A percentile compares a stretch with the other conserved stretches of the same genome.
These are phyloP conservation scores for Dioszegia hungarica DNA, from an alignment of 768 basidiomycete species.

Conservation along the genomic window DNA sequence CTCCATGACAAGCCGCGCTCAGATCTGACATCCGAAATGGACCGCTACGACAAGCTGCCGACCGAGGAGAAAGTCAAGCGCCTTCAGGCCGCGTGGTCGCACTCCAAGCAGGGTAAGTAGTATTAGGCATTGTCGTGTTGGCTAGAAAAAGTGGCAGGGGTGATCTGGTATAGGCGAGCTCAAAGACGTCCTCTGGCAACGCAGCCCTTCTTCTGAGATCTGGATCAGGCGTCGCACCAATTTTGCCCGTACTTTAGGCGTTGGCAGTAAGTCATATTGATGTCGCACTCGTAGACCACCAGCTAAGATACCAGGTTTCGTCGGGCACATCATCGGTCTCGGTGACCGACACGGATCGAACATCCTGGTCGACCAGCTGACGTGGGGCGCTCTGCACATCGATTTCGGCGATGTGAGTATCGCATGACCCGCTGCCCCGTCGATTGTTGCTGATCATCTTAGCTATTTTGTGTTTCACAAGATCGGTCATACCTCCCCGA, in stretches of 20 bases:
- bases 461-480: constrained; percentile 46
- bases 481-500: constrained; percentile 48
- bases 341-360: constrained; percentile 51
- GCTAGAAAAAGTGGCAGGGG: too few species aligned
- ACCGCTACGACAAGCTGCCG: constrained; percentile 41
- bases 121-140: too few species aligned
- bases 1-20: constrained; percentile 10
- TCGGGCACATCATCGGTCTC: constrained; percentile 50
- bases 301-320: constrained; percentile 34
- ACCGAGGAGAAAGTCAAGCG: constrained; percentile 32
- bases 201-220: constrained; percentile 44
- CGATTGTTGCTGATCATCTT: not conserved
- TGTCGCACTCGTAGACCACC: not conserved
- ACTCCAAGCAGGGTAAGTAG: constrained; percentile 42
- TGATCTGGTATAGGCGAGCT: too few species aligned
- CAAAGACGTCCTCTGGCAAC: constrained; percentile 45
- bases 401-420: constrained; percentile 50
- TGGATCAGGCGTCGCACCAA: constrained; percentile 46
- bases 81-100: constrained; percentile 33
- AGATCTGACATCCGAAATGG: constrained; percentile 33
- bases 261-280: constrained; percentile 28
- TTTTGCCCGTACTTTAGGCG: constrained; percentile 44
- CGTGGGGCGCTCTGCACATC: constrained; percentile 45
- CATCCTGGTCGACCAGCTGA: constrained; percentile 39
- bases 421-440: too few species aligned